Evolutionary conservation across 371 early-diverging fungal genomes (phyloP).

Genomic region (Rhizopus delemar): DNA sequence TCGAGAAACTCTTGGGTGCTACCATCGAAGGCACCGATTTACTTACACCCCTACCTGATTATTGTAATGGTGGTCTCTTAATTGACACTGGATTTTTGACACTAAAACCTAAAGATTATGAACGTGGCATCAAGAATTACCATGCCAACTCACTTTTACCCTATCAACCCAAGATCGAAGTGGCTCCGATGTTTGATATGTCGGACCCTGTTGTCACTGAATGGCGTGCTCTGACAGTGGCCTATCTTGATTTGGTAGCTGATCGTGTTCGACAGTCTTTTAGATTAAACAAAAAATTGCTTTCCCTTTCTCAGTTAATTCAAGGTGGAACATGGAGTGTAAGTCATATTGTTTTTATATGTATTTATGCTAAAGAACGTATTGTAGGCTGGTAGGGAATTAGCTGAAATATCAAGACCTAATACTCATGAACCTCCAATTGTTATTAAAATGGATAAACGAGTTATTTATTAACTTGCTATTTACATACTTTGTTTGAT

Average conservation of each 20-base stretch:
- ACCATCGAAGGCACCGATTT: slow-evolving; percentile 66
- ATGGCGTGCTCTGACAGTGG: slow-evolving; percentile 92
- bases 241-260: slow-evolving; percentile 79
- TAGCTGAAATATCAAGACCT: slow-evolving; percentile 78
- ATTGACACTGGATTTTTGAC: slow-evolving; percentile 52
- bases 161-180: slow-evolving; percentile 50
- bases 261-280: slow-evolving; percentile 64
- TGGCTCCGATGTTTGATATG: slow-evolving; percentile 75
- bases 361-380: too few relatives aligned
- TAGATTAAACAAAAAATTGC: slow-evolving; percentile 52
- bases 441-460: slow-evolving; percentile 56
- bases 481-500: slow-evolving; percentile 2
- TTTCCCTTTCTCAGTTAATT: slow-evolving; percentile 81
- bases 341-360: too few relatives aligned
- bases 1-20: slow-evolving; percentile 65
- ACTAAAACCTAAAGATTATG: slow-evolving; percentile 41
- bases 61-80: slow-evolving; percentile 78
- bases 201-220: slow-evolving; percentile 85
- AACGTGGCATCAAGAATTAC: slow-evolving; percentile 51
- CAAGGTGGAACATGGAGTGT: slow-evolving; percentile 89
- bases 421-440: slow-evolving; percentile 89
- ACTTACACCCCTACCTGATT: slow-evolving; percentile 91
- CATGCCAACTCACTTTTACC: slow-evolving; percentile 45
- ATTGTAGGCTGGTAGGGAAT: slow-evolving; percentile 71
- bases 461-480: slow-evolving; percentile 24